phyloP scores from a whole-genome alignment of 805 yeast genomes.

The Saccharomycopsis fibuligera region DNA sequence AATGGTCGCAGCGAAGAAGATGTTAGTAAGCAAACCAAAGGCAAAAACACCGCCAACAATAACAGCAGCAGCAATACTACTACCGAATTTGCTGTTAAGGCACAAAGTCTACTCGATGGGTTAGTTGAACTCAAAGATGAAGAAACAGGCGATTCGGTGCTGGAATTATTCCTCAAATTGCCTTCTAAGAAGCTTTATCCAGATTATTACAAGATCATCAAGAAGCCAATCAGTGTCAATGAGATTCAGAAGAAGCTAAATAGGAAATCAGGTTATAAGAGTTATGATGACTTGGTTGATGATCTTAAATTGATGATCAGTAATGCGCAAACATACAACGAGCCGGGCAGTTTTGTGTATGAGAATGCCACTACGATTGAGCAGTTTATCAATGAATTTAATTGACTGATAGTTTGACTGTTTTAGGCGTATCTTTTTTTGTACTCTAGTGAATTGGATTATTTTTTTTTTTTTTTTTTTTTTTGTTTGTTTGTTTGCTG shows the following conservation, averaged over 20 bases:
- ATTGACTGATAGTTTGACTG: background rate
- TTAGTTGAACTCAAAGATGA: constrained; percentile 37
- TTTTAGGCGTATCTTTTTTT: background rate
- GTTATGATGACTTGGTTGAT: constrained; percentile 41
- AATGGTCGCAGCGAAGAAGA: constrained; percentile 20
- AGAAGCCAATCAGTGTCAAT: constrained; percentile 52
- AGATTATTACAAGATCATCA: constrained; percentile 69
- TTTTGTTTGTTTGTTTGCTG: background rate
- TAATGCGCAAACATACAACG: constrained; percentile 67
- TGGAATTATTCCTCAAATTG: constrained; percentile 56
- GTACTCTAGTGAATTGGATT: background rate
- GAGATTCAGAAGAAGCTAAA: constrained; percentile 54
- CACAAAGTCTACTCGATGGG: constrained; percentile 36
- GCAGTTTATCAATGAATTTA: constrained; percentile 24
- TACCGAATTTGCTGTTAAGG: constrained; percentile 20
- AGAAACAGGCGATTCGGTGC: constrained; percentile 38
- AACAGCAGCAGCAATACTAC: background rate
- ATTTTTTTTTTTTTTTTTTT: background rate
- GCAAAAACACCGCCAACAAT: background rate
- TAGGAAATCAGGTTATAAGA: constrained; percentile 30
- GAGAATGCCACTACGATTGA: constrained; percentile 46
- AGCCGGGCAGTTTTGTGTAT: constrained; percentile 59
- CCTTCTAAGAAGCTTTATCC: constrained; percentile 77
- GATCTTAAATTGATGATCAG: constrained; percentile 51
- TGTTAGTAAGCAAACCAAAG: too few relatives aligned